Base-by-base conservation (phyloP, 371 early-diverging fungal genomes). In the Spiromyces aspiralis region DNA sequence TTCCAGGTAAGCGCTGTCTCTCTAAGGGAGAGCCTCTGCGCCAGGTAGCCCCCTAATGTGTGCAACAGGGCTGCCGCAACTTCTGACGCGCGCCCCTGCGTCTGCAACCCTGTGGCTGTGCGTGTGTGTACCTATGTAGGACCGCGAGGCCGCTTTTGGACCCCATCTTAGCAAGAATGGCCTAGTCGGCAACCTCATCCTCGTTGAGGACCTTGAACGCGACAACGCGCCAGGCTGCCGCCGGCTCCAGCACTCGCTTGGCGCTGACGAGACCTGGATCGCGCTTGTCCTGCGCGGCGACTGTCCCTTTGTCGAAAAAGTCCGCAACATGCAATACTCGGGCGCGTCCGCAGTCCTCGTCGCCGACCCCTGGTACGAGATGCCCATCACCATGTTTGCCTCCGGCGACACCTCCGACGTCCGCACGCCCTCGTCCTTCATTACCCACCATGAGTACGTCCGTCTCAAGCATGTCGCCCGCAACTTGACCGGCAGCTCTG, bases 321-420 rank as follows among this genome's bases (percentile, higher is more conserved):
- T 91, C 16, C 74, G 90, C 44, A 79, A 79, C 47, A 87, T 91
- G 90, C 90, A 93, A 69, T 61, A 56, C 20, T 76, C 80, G 24
- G 92, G 93, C 23, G 90, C 89, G 0, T 69, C 71, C n/a, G 92
- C 85, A 1, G 89, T 93, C 6, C 74, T 87, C 12, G 86, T 93
- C 2, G 94, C 94, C 23, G 90, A 90, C 66, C 76, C 80, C 46
- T 74, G 76, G 45, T 70, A 71, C 45, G 69, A 74, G 45, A 77
- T 80, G 44, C 79, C 87, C 54, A 75, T 91, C 50, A 89, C 90
- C 51, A 92, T 92, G 93, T 90, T 84, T 68, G 80, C 90, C 22
- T 74, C 79, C 46, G 54, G 59, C 25, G 80, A 81, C 53, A 83
- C 83, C 6, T 72, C 78, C 1, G 86, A 84, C 59, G 71, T 87